Base-by-base conservation (phyloP, 1,284 basidiomycete genomes). In the Heimioporus retisporus region DNA sequence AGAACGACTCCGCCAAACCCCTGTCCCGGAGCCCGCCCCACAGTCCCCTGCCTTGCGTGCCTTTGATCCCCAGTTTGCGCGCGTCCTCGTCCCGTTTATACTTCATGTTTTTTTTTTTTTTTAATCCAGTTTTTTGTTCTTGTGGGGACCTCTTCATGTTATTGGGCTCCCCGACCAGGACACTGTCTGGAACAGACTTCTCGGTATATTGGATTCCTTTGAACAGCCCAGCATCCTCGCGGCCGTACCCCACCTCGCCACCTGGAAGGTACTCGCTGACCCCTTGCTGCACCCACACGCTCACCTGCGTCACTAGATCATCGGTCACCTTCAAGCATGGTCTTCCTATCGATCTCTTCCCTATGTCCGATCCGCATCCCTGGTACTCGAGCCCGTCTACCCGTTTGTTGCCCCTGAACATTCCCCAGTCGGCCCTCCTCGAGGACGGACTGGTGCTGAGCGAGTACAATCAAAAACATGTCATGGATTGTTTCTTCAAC, bases 81-180 rank as follows among this genome's bases (percentile, higher is more conserved):
- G 93, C 10, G 84, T 86, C 58, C 82, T 97, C 1, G 90, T 90
- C 35, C 91, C 90, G 50, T 89, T 87, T 67, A 90, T 94, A 96
- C 74, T 89, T 15, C 82, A 83, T n/a, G n/a, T n/a, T n/a, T n/a
- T n/a, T n/a, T n/a, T n/a, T n/a, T n/a, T n/a, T n/a, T n/a, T n/a
- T n/a, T n/a, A n/a, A n/a, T n/a, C n/a, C n/a, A n/a, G n/a, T n/a
- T n/a, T n/a, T n/a, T n/a, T n/a, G n/a, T n/a, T n/a, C n/a, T n/a
- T n/a, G n/a, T n/a, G n/a, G n/a, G n/a, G 25, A 75, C 95, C 95
- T 0, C 86, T 94, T 10, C 87, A 90, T 19, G 80, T 89, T 4
- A 81, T 93, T 21, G 77, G 83, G 6, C 74, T 92, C 0, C 89
- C 89, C 0, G 70, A 82, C 2, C 81, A 85, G 55, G 77, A 82